Evolutionary conservation across 2,329 filamentous ascomycete species (phyloP).

Genomic region (Cercospora janseana): DNA sequence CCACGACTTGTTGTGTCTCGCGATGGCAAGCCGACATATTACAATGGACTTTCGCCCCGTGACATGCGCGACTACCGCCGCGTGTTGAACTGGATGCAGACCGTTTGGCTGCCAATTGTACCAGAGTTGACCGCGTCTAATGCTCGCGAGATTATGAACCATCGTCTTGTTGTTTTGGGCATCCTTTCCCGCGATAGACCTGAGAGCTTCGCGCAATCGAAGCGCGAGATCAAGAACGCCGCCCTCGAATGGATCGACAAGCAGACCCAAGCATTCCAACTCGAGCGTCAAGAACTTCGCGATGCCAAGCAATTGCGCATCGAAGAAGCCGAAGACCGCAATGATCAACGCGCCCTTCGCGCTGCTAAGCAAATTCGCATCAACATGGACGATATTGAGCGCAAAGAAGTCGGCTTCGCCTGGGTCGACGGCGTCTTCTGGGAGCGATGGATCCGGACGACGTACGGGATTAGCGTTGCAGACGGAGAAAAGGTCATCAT

Average conservation of each 20-base stretch:
- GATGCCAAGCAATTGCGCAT: constrained; percentile 94
- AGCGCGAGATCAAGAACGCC: constrained; percentile 90
- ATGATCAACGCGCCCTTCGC: constrained; percentile 81
- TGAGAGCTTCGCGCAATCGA: constrained; percentile 73
- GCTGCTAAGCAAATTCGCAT: constrained; percentile 88
- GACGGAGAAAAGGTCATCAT: constrained; percentile 92
- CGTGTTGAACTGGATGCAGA: constrained; percentile 89
- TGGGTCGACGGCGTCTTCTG: constrained; percentile 98
- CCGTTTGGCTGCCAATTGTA: constrained; percentile 92
- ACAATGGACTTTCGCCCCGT: constrained; percentile 77
- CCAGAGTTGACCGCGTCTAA: constrained; percentile 90
- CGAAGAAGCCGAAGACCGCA: constrained; percentile 91
- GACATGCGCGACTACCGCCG: constrained; percentile 87
- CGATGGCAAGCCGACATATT: constrained; percentile 87
- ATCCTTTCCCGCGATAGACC: constrained; percentile 77
- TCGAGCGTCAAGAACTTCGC: constrained; percentile 87
- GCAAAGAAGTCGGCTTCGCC: constrained; percentile 88
- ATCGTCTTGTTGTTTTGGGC: constrained; percentile 89
- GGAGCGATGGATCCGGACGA: constrained; percentile 95
- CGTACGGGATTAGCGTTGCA: constrained; percentile 84
- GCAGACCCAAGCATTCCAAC: constrained; percentile 84
- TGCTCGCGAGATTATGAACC: constrained; percentile 90
- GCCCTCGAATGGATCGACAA: constrained; percentile 98
- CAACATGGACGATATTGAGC: constrained; percentile 81
- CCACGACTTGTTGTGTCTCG: constrained; percentile 87